Evolutionary conservation across 2,329 filamentous ascomycete species (phyloP).

Genomic region (Eurotiales sp.): DNA sequence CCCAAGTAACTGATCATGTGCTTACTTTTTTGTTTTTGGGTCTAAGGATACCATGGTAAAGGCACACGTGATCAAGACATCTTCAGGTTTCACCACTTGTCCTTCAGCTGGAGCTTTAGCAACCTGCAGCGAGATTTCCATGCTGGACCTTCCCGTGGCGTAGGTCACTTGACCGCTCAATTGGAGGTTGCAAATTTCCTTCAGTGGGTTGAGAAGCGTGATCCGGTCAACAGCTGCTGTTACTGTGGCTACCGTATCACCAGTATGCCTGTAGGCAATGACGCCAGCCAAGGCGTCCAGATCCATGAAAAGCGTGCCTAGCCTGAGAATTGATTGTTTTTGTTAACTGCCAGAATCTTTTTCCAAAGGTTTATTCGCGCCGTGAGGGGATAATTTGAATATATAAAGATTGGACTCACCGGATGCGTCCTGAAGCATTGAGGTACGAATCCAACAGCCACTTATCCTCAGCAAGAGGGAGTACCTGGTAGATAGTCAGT

Average conservation of each 20-base stretch:
- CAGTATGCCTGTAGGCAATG: conserved; percentile 70
- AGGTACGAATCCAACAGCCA: conserved; percentile 76
- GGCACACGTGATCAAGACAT: conserved; percentile 66
- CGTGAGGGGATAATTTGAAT: too few relatives aligned
- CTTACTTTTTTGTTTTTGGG: conserved; percentile 60
- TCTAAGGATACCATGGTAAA: conserved; percentile 77
- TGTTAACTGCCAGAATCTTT: too few relatives aligned
- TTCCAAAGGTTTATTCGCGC: too few relatives aligned
- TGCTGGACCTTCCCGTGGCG: conserved; percentile 67
- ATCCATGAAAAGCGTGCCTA: conserved; percentile 75
- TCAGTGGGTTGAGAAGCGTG: conserved; percentile 66
- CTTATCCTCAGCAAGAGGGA: conserved; percentile 68
- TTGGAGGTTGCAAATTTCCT: conserved; percentile 74
- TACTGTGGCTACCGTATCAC: conserved; percentile 60
- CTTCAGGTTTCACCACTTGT: conserved; percentile 53
- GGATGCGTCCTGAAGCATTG: conserved; percentile 70
- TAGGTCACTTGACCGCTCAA: conserved; percentile 67
- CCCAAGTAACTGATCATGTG: not conserved
- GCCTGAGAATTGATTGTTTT: too few relatives aligned
- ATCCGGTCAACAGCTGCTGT: conserved; percentile 63
- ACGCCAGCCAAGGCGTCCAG: conserved; percentile 73
- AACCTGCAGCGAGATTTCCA: conserved; percentile 71
- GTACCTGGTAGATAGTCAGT: conserved; percentile 43
- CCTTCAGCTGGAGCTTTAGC: conserved; percentile 62
- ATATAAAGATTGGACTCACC: conserved; percentile 34